Evolutionary conservation across 805 yeast species (phyloP).

Genomic region (Zygoascus tannicola): DNA sequence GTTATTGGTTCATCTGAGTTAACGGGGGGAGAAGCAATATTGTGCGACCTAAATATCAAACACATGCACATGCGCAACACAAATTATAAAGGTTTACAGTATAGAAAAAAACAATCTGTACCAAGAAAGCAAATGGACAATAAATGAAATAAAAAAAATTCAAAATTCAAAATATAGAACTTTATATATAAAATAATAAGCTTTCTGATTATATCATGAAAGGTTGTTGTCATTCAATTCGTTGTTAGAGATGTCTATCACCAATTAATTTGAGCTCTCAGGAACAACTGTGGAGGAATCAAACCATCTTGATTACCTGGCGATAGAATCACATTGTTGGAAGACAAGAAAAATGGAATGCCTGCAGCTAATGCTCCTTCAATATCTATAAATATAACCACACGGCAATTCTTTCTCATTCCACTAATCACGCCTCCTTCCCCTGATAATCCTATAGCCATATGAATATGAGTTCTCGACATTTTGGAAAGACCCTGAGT

Average conservation of each 20-base stretch:
- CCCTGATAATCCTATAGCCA: constrained; percentile 53
- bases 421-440: constrained; percentile 56
- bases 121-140: no score
- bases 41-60: neutral
- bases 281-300: constrained; percentile 38
- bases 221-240: no score
- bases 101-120: no score
- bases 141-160: no score
- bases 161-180: no score
- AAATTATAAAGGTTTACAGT: no score
- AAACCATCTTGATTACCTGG: constrained; percentile 51
- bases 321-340: constrained; percentile 67
- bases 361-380: constrained; percentile 43
- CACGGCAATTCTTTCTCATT: constrained; percentile 44
- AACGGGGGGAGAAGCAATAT: neutral
- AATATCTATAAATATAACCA: constrained; percentile 50
- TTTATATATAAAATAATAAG: no score
- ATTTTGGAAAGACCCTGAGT: constrained; percentile 54
- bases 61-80: no score
- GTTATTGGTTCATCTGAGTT: neutral
- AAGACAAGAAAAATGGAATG: constrained; percentile 48
- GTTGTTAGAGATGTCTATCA: no score
- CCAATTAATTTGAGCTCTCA: no score
- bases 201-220: no score
- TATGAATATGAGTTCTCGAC: constrained; percentile 79